Base-by-base conservation (phyloP, 176 grass and related monocot species). In the Oryza rufipogon region DNA sequence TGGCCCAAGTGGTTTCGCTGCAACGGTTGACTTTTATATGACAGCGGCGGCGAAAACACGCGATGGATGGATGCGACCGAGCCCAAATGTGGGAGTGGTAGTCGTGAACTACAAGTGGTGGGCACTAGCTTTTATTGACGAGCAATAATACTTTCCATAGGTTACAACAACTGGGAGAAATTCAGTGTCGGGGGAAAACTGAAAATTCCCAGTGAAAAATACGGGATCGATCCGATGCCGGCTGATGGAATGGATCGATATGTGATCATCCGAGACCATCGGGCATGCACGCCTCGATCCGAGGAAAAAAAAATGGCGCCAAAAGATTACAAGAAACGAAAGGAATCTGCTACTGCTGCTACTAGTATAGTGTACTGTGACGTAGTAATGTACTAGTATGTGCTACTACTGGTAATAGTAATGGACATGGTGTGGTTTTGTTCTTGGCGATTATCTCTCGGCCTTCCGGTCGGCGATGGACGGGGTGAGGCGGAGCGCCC, bases 401-500 rank as follows among this genome's bases (percentile, higher is more conserved):
- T 9, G 13, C 26, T 26, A 26, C 56, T 30, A 34, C 51, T 54
- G 51, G 54, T 58, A 58, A 67, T 58, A 58, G 56, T 46, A 34
- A 15, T 49, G 39, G 33, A 71, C 86, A 66, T 68, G 3, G 42
- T 44, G 42, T 44, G 42, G 9, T 44, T 3, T 3, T 49, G 12
- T 14, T 49, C 13, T 1, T 49, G 47, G 12, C 11, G 2, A 4
- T 10, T 63, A 63, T 76, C 89, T 81, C 70, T 91, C 89, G 80
- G 85, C 89, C 85, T 83, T 91, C 64, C 89, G 64, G 84, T 90
- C 84, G 71, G 44, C 52, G 80, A 68, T 47, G 80, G 17, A 11
- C 63, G 89, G 76, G 42, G 85, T 66, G 81, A 91, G 76, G 22
- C 89, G 81, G 85, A 80, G 81, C 3, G 76, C 70, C 85, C 85